phyloP scores from a whole-genome alignment of 495 filamentous ascomycete genomes.

The Neurospora sp. region DNA sequence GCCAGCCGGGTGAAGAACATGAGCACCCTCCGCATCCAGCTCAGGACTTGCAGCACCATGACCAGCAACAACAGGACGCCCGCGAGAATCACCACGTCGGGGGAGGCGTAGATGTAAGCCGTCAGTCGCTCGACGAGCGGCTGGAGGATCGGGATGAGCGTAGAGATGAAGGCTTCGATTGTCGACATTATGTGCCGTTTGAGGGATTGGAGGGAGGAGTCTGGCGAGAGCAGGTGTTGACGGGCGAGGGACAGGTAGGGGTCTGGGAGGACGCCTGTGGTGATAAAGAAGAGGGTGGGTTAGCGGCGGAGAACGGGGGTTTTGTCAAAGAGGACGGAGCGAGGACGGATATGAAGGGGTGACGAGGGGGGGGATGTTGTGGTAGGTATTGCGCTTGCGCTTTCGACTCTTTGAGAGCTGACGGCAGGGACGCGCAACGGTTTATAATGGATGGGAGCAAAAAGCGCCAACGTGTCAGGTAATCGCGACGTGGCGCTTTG shows the following conservation, averaged over 20 bases:
- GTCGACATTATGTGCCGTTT: conserved; percentile 19
- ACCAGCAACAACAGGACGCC: conserved; percentile 45
- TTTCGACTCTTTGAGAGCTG: not conserved
- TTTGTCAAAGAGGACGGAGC: not conserved
- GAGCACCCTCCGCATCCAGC: conserved; percentile 54
- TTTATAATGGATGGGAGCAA: not conserved
- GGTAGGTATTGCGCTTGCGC: not conserved
- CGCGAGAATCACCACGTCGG: conserved; percentile 50
- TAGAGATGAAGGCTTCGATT: conserved; percentile 26
- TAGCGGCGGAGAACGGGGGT: not conserved
- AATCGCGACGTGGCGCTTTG: not conserved
- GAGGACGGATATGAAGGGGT: not conserved
- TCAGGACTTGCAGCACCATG: conserved; percentile 54
- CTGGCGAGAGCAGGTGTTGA: conserved; percentile 27
- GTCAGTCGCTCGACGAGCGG: conserved; percentile 39
- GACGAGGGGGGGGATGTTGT: not conserved
- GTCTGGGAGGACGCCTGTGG: conserved; percentile 32
- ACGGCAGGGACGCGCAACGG: not conserved
- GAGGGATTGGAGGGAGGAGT: conserved; percentile 24
- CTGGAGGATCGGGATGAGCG: conserved; percentile 25
- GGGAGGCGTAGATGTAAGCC: conserved; percentile 29
- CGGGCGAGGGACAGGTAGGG: conserved; percentile 23
- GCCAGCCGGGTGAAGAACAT: conserved; percentile 62
- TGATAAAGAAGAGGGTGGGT: not conserved
- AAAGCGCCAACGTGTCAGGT: not conserved